Evolutionary conservation across 257 asterid genomes (phyloP), one percentile per base, ranked within the genome.

Genomic region (Dorcoceras hygrometricum): DNA sequence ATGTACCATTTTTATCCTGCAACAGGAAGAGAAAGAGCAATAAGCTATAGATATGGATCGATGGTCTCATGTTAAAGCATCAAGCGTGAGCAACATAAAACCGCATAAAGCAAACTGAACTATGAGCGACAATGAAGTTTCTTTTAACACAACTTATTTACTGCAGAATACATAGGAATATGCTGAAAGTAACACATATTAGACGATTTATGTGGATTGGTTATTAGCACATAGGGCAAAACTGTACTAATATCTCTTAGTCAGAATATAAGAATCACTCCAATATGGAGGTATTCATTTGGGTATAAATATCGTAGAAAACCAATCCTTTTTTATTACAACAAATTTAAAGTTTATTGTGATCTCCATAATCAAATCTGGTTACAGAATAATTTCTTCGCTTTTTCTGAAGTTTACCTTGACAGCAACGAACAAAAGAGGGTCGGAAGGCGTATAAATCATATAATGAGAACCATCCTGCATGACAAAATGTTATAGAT

Each of bases 381-480:
- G 7, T 5, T 29, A 29, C 34, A 29, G 4, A 28, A 28, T 29
- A n/a, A n/a, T n/a, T n/a, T n/a, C n/a, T n/a, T n/a, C n/a, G n/a
- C 1, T 29, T 29, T 39, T 12, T 14, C 5, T 3, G 14, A 12
- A 6, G 14, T 31, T 73, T 65, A 81, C 86, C 86, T 81, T 81
- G 56, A 68, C 78, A 39, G 80, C 81, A 39, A 76, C 86, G 69
- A 81, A 81, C 57, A 81, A 76, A 59, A 78, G 86, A 24, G 86
- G 86, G 66, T 81, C 84, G 1, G 86, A 78, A 59, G 86, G 86
- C 57, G 86, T 81, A 73, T 78, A 81, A 69, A 81, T 76, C 86
- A 76, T 81, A 70, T 78, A 81, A 71, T 81, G 86, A 0, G 86
- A 81, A 78, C 86, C 86, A 69, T 81, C 86, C 86, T 81, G 79